phyloP scores from a whole-genome alignment of 2,329 filamentous ascomycete genomes.

The Lecanicillium sp. region DNA sequence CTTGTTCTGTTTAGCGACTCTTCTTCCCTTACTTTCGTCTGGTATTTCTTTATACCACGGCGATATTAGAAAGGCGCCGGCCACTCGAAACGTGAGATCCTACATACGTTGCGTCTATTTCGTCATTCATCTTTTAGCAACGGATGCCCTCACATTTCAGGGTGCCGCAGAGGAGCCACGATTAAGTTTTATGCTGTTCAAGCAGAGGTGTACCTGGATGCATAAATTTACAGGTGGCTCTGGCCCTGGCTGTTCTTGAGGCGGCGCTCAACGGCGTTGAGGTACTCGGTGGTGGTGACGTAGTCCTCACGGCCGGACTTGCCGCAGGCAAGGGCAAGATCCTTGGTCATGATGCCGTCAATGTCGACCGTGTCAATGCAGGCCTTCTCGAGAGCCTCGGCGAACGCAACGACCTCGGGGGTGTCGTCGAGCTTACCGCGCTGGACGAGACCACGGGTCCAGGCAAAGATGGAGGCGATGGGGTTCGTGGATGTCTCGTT shows the following conservation, averaged over 20 bases:
- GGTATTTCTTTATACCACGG: too few species aligned
- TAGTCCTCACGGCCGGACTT: constrained; percentile 79
- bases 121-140: too few species aligned
- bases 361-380: constrained; percentile 91
- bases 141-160: too few species aligned
- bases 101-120: too few species aligned
- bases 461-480: constrained; percentile 97
- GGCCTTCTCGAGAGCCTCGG: constrained; percentile 84
- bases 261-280: constrained; percentile 85
- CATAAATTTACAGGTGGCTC: constrained; percentile 58
- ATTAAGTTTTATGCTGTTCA: too few species aligned
- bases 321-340: constrained; percentile 89
- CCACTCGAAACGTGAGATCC: too few species aligned
- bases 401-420: constrained; percentile 87
- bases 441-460: constrained; percentile 91
- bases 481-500: constrained; percentile 97
- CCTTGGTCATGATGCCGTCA: constrained; percentile 98
- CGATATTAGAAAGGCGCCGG: too few species aligned
- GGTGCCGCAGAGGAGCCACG: too few species aligned
- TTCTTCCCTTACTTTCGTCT: too few species aligned
- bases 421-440: constrained; percentile 88
- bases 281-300: constrained; percentile 87
- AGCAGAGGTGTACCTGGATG: neutral
- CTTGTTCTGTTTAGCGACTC: neutral
- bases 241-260: constrained; percentile 69